Conservation (phyloP, 805 yeast genomes). For the Millerozyma acaciae region DNA sequence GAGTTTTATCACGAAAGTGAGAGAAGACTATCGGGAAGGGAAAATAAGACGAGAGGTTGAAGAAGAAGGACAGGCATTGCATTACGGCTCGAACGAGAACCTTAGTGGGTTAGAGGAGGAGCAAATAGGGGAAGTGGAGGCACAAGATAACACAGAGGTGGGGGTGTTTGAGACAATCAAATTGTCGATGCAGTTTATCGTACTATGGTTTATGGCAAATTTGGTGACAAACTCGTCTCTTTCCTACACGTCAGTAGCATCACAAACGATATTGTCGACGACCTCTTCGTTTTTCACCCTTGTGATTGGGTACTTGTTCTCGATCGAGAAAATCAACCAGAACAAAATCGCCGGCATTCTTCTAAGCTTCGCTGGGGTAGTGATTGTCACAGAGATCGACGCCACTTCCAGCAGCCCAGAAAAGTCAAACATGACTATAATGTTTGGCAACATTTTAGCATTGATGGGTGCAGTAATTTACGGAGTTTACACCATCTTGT, state of each 20-base stretch:
- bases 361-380: conserved; percentile 73
- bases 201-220: conserved; percentile 89
- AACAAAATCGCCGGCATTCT: conserved; percentile 67
- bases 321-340: conserved; percentile 64
- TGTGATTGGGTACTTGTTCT: conserved; percentile 67
- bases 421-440: conserved; percentile 16
- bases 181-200: conserved; percentile 76
- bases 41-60: conserved; percentile 5
- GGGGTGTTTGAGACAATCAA: conserved; percentile 61
- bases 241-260: conserved; percentile 86
- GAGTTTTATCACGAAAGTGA: conserved; percentile 20
- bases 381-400: conserved; percentile 73
- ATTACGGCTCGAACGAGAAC: conserved; percentile 22
- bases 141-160: conserved; percentile 17
- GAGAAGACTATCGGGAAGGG: conserved; percentile 18
- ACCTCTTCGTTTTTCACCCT: conserved; percentile 93
- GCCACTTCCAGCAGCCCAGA: conserved; percentile 30
- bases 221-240: conserved; percentile 84
- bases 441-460: conserved; percentile 77
- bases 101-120: conserved; percentile 9
- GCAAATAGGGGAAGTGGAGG: background rate
- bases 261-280: conserved; percentile 89
- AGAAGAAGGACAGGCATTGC: conserved; percentile 23
- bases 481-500: conserved; percentile 83
- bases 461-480: conserved; percentile 83